Conservation (phyloP, 2,329 filamentous ascomycete species). For the Diplocarpon mali region DNA sequence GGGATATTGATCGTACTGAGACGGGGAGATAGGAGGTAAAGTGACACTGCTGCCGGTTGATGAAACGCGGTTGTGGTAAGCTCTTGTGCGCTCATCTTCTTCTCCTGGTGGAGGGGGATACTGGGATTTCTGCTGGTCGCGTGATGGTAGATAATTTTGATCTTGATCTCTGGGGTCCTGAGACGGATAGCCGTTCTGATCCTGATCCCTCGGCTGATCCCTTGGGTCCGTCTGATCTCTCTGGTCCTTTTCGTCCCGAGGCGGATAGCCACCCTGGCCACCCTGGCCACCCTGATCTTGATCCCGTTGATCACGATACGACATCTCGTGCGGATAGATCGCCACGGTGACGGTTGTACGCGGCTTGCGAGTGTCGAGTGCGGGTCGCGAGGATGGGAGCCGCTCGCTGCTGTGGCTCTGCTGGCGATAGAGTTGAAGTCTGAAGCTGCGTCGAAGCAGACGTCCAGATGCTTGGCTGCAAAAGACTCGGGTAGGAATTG, state of each 20-base stretch:
- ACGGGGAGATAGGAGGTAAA: constrained; percentile 25
- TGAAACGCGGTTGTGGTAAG: constrained; percentile 23
- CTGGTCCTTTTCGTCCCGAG: too few relatives aligned
- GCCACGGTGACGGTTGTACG: constrained; percentile 19
- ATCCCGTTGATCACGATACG: constrained; percentile 23
- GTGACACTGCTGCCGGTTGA: constrained; percentile 20
- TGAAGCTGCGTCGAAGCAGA: too few relatives aligned
- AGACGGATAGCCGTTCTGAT: constrained; percentile 13
- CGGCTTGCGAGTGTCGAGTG: background rate
- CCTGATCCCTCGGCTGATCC: constrained; percentile 17
- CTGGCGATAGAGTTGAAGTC: background rate
- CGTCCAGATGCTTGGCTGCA: too few relatives aligned
- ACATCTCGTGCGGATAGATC: constrained; percentile 24
- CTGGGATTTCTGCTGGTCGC: constrained; percentile 19
- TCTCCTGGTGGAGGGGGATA: constrained; percentile 26
- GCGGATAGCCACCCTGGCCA: constrained; percentile 18
- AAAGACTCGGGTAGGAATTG: too few relatives aligned
- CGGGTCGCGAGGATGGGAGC: background rate
- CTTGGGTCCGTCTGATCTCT: background rate
- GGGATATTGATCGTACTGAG: constrained; percentile 23
- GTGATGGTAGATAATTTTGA: constrained; percentile 20
- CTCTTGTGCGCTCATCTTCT: constrained; percentile 25
- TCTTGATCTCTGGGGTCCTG: constrained; percentile 17
- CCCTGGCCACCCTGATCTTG: constrained; percentile 3
- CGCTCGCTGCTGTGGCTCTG: background rate